A percentile compares a stretch with the other conserved stretches of the same genome.
These are phyloP conservation scores for Russula vinacea DNA, from an alignment of 768 basidiomycete species.

Conservation along the genomic window DNA sequence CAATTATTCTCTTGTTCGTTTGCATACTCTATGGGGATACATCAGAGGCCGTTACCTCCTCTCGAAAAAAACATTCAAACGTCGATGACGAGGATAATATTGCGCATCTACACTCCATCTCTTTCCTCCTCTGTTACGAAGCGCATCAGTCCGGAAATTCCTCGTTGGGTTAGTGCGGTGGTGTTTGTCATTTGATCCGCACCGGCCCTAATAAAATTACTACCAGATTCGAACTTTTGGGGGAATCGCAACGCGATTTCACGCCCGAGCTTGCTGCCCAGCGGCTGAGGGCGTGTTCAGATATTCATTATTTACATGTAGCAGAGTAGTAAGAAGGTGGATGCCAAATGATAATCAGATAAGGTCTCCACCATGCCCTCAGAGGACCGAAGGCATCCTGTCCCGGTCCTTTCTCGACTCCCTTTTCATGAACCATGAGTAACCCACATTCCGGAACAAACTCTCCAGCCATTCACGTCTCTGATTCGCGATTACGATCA, in stretches of 20 bases:
- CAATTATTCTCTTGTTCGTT: constrained; percentile 84
- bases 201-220: background rate
- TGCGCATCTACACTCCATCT: constrained; percentile 89
- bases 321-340: background rate
- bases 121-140: constrained; percentile 78
- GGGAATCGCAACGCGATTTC: constrained; percentile 84
- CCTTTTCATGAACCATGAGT: constrained; percentile 14
- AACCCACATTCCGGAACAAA: background rate
- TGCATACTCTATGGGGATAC: constrained; percentile 93
- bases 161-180: constrained; percentile 66
- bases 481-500: constrained; percentile 11
- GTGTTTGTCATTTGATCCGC: background rate
- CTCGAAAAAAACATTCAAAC: constrained; percentile 31
- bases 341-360: background rate
- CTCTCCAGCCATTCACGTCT: background rate
- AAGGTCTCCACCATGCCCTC: background rate
- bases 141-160: constrained; percentile 82
- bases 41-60: constrained; percentile 69
- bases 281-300: constrained; percentile 51
- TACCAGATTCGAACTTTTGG: constrained; percentile 82
- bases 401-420: background rate
- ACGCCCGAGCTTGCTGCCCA: constrained; percentile 85
- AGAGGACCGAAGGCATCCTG: background rate
- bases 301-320: constrained; percentile 55
- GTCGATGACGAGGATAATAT: constrained; percentile 48